Conservation (phyloP, 176 grass and related monocot species). For the Carex myosuroides region DNA sequence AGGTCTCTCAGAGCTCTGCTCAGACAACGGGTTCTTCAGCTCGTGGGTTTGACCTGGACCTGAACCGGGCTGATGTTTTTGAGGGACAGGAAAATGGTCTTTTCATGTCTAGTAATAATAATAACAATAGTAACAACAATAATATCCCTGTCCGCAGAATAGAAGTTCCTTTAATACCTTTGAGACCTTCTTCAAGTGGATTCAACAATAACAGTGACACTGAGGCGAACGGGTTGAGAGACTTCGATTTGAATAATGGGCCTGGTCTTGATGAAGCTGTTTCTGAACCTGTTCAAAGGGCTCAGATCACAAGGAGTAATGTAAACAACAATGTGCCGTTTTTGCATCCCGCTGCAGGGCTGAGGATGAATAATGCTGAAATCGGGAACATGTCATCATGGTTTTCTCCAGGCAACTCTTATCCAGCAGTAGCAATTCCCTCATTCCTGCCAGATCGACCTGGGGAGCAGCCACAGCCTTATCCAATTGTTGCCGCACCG, state of each 20-base stretch:
- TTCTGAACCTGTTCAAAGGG: constrained; percentile 40
- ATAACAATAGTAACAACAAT: constrained; percentile 8
- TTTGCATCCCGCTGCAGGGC: constrained; percentile 41
- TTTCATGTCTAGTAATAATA: constrained; percentile 20
- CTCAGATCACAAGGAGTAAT: constrained; percentile 31
- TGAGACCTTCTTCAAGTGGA: constrained; percentile 29
- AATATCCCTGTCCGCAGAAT: constrained; percentile 11
- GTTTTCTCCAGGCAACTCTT: constrained; percentile 40
- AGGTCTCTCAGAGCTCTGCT: constrained; percentile 34
- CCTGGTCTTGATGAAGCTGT: constrained; percentile 60
- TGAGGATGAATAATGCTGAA: constrained; percentile 46
- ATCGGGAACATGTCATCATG: constrained; percentile 54
- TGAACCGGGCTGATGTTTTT: constrained; percentile 52
- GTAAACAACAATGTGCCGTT: constrained; percentile 24
- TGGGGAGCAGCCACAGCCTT: constrained; percentile 50
- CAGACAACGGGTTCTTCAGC: constrained; percentile 45
- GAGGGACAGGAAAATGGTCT: constrained; percentile 48
- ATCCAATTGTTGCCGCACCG: constrained; percentile 36
- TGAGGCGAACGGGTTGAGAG: constrained; percentile 33
- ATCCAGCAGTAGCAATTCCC: constrained; percentile 45
- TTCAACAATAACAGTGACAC: constrained; percentile 23
- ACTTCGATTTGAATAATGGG: constrained; percentile 81
- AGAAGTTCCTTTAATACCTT: constrained; percentile 40
- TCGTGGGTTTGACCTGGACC: constrained; percentile 63
- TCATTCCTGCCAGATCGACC: constrained; percentile 51